Conservation (phyloP, 2,329 filamentous ascomycete genomes). For the Apiospora rasikravindrae region DNA sequence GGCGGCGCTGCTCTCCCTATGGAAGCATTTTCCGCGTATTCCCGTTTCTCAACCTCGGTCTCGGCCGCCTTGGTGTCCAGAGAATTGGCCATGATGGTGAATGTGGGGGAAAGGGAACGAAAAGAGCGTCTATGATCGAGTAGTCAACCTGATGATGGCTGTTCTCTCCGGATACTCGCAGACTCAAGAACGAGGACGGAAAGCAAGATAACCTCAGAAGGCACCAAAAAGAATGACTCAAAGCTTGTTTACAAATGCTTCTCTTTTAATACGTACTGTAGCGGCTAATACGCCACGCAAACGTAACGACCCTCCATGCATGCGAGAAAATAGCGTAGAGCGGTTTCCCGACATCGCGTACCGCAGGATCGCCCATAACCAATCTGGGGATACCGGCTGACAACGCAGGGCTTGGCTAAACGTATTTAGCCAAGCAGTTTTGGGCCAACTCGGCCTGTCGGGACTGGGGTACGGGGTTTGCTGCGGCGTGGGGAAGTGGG, state of each 20-base stretch:
- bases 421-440: not conserved
- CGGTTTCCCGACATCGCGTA: not conserved
- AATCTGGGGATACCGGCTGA: slow-evolving; percentile 1
- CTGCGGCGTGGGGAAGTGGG: slow-evolving; percentile 12
- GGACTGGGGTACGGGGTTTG: slow-evolving; percentile 7
- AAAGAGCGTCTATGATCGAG: not conserved
- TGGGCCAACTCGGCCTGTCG: not conserved
- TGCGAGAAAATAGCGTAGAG: not conserved
- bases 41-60: not conserved
- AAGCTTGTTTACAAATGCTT: not conserved
- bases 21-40: not conserved
- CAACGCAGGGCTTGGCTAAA: slow-evolving; percentile 2
- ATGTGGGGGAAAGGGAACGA: not conserved
- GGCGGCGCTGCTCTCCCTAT: slow-evolving; percentile 2
- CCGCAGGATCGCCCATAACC: not conserved
- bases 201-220: not conserved
- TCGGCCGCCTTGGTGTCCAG: slow-evolving; percentile 4
- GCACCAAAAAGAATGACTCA: not conserved
- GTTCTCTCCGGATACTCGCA: not conserved
- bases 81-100: not conserved
- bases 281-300: not conserved
- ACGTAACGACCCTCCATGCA: not conserved
- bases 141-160: not conserved
- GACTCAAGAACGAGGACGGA: not conserved
- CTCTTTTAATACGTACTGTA: not conserved